Conservation (phyloP, 2,329 filamentous ascomycete genomes). For the Escovopsis weberi region DNA sequence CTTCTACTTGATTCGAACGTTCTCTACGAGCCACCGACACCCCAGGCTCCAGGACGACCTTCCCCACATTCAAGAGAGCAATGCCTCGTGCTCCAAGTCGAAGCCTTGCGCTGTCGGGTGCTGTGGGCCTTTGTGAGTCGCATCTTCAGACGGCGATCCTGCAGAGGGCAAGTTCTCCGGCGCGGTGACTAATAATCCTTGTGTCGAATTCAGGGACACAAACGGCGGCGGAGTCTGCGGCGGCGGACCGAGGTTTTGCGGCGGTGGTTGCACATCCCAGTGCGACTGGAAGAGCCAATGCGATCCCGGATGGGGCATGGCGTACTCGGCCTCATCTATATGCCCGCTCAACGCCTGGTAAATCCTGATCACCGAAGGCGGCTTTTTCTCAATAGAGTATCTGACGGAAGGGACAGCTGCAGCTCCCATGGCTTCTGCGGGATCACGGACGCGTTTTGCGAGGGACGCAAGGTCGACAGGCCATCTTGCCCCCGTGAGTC, state of each 20-base stretch:
- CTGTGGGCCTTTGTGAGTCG: not conserved
- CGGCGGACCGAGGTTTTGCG: slow-evolving; percentile 1
- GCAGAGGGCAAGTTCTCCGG: not conserved
- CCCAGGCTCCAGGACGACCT: not conserved
- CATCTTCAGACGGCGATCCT: not conserved
- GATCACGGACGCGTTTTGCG: slow-evolving; percentile 13
- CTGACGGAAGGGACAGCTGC: slow-evolving; percentile 10
- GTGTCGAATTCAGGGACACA: not conserved
- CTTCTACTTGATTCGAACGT: too few relatives aligned
- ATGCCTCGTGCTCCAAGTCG: not conserved
- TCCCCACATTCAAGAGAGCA: not conserved
- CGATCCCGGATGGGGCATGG: slow-evolving; percentile 16
- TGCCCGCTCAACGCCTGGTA: slow-evolving; percentile 24
- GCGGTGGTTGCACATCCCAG: slow-evolving; percentile 6
- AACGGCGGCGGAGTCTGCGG: slow-evolving; percentile 3
- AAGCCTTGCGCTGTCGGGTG: not conserved
- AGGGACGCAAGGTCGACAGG: slow-evolving; percentile 3
- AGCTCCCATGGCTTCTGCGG: slow-evolving; percentile 20
- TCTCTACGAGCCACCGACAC: not conserved
- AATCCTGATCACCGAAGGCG: not conserved
- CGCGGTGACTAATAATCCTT: too few relatives aligned
- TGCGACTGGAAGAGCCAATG: slow-evolving; percentile 16
- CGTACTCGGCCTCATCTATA: slow-evolving; percentile 10
- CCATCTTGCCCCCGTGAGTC: slow-evolving; percentile 4
- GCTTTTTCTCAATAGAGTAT: not conserved